Percentiles rank a stretch among this genome's conserved stretches.
Conservation (phyloP, 2,329 filamentous ascomycete genomes). For the Colletotrichum tofieldiae region DNA sequence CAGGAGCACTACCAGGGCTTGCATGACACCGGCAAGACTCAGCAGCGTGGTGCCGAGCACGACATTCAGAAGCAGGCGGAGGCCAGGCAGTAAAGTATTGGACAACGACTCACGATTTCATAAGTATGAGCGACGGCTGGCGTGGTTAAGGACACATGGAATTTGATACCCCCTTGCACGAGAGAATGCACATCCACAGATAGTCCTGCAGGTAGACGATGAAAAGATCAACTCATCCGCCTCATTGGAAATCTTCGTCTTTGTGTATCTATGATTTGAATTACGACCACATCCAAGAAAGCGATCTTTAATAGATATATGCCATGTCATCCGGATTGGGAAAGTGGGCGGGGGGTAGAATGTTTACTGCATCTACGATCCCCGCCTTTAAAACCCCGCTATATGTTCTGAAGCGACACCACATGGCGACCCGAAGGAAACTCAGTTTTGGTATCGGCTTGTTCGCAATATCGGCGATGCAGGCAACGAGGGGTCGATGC, state of each 20-base stretch:
- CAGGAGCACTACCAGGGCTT: constrained; percentile 77
- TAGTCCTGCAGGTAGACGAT: constrained; percentile 7
- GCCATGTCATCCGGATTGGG: not conserved
- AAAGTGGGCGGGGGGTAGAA: constrained; percentile 15
- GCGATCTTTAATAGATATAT: not conserved
- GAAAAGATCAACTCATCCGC: not conserved
- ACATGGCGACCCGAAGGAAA: not conserved
- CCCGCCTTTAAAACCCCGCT: not conserved
- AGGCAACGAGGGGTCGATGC: not conserved
- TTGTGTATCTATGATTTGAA: not conserved
- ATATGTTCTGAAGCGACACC: not conserved
- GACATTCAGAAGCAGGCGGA: constrained; percentile 83
- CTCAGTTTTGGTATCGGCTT: not conserved
- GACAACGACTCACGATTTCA: not conserved
- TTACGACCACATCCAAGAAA: not conserved
- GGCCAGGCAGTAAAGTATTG: constrained; percentile 50
- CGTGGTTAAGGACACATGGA: constrained; percentile 17
- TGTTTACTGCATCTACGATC: not conserved
- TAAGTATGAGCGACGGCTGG: constrained; percentile 1
- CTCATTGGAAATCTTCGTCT: not conserved
- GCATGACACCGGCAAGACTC: constrained; percentile 88
- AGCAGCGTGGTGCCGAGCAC: constrained; percentile 85
- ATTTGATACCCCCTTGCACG: constrained; percentile 41
- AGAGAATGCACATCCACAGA: constrained; percentile 9
- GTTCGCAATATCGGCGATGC: not conserved